Evolutionary conservation across 1,284 basidiomycete genomes (phyloP), one percentile per base, ranked within the genome.

Genomic region (Paramarasmius palmivorus): DNA sequence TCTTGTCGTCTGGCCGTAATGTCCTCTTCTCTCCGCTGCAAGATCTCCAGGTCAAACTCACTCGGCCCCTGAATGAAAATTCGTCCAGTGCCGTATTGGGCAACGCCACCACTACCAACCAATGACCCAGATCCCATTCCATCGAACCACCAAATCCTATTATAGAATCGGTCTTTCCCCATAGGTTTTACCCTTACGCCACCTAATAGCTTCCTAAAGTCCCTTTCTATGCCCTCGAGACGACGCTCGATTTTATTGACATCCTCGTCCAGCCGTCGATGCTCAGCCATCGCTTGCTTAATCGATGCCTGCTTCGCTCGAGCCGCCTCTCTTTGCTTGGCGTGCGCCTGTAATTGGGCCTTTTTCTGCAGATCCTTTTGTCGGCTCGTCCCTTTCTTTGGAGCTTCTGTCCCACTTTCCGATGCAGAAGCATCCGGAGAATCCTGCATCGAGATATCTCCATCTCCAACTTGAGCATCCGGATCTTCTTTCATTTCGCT

Each of bases 101-200:
- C 81, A 26, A 87, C 83, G 14, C 89, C 88, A 23, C 86, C 83
- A 60, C 81, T 86, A 23, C 82, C 85, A 49, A 93, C 73, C 37
- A 96, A 71, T 26, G 87, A 86, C 51, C 88, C 88, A 1, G 85
- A 84, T 2, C 97, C 96, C 73, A 96, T 84, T 3, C 97, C 96
- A 71, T 99, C 96, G 67, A 98, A 92, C 96, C 96, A 99, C 95
- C 95, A 99, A 58, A 98, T 81, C 32, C 91, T 86, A 69, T 97
- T 96, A 64, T 92, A 88, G 72, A 98, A 99, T 51, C 96, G 81
- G 68, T 99, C 97, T 59, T 83, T 81, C 2, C 97, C 96, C 44
- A 99, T 65, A 1, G 95, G 93, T 62, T 91, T 90, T 40, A 93
- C 85, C 44, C 96, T 82, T 38, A 95, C 82, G 6, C 88, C 86